phyloP scores from a whole-genome alignment of 108 stramenopile genomes.

The Asterionellopsis glacialis region DNA sequence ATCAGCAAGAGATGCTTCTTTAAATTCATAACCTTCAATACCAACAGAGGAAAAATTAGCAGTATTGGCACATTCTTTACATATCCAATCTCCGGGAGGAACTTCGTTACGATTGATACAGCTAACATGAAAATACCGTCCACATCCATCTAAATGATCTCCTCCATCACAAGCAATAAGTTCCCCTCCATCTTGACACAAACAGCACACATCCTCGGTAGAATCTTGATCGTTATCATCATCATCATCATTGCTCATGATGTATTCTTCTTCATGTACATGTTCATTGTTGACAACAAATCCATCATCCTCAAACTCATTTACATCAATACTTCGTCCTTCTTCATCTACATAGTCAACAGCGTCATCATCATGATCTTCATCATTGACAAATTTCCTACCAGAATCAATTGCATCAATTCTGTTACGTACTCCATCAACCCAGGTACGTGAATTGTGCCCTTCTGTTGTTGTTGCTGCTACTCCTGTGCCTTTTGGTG shows the following conservation, averaged over 20 bases:
- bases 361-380: conserved; percentile 34
- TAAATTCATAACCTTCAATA: conserved; percentile 44
- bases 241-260: conserved; percentile 4
- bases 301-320: conserved; percentile 55
- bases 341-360: no score
- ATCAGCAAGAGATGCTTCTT: no score
- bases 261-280: conserved; percentile 17
- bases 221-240: conserved; percentile 17
- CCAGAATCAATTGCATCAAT: conserved; percentile 14
- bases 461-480: conserved; percentile 5
- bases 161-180: conserved; percentile 68
- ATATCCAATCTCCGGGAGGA: conserved; percentile 68
- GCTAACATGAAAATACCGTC: conserved; percentile 39
- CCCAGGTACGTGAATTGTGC: not conserved
- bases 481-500: not conserved
- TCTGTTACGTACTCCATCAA: conserved; percentile 5
- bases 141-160: conserved; percentile 42
- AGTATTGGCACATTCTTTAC: conserved; percentile 39
- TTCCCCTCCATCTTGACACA: conserved; percentile 52
- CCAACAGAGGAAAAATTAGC: conserved; percentile 25
- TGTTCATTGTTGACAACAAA: conserved; percentile 35
- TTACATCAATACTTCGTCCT: no score
- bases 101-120: conserved; percentile 40
- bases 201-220: conserved; percentile 37
- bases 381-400: conserved; percentile 21